These are phyloP conservation scores for Boletus vermiculosoides DNA, from an alignment of 768 basidiomycete species.

Conservation along the genomic window DNA sequence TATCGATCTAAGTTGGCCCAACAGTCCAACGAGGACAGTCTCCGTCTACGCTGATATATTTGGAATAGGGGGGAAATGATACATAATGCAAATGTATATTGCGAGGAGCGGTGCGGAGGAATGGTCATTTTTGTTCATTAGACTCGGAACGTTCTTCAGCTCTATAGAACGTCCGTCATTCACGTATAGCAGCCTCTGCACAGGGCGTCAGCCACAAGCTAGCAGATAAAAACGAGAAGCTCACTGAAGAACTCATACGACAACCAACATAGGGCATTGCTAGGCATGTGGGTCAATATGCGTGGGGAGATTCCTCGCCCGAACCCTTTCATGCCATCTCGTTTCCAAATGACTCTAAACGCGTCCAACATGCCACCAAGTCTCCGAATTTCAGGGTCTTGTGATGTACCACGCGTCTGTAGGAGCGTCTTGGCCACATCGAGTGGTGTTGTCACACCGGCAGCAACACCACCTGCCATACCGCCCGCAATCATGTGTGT, in stretches of 20 bases:
- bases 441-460: constrained; percentile 92
- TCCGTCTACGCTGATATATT: background rate
- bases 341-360: constrained; percentile 79
- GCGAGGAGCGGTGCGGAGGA: constrained; percentile 4
- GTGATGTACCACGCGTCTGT: constrained; percentile 91
- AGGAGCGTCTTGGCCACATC: constrained; percentile 98
- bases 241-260: constrained; percentile 98
- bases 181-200: constrained; percentile 65
- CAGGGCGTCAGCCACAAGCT: constrained; percentile 9
- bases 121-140: constrained; percentile 7
- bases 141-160: background rate
- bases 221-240: constrained; percentile 35
- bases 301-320: constrained; percentile 85
- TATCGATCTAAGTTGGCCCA: background rate
- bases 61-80: constrained; percentile 8
- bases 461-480: constrained; percentile 89
- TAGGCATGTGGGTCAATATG: constrained; percentile 93
- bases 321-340: constrained; percentile 86
- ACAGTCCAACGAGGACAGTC: background rate
- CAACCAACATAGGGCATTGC: constrained; percentile 95
- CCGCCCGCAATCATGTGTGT: constrained; percentile 93
- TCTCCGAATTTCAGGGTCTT: constrained; percentile 79
- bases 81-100: constrained; percentile 17
- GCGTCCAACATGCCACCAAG: constrained; percentile 86
- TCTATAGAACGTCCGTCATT: constrained; percentile 29